These are phyloP conservation scores for Scytalidium sp. DNA, from an alignment of 2,329 filamentous ascomycete genomes.

Conservation along the genomic window DNA sequence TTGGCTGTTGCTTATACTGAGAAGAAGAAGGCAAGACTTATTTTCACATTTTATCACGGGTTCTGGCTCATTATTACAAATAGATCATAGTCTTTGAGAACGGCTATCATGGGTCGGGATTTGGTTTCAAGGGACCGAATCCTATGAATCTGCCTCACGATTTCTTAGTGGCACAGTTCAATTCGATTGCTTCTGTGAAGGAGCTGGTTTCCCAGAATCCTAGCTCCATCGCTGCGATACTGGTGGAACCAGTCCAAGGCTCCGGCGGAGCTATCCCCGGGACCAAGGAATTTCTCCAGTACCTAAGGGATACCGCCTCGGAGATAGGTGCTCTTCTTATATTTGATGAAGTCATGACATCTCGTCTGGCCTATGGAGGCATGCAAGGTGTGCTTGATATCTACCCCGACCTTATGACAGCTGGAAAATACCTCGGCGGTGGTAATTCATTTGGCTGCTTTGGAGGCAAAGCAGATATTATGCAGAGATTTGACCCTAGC, in stretches of 20 bases:
- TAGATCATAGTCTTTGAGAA: constrained; percentile 19
- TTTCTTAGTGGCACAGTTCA: constrained; percentile 55
- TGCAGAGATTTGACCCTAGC: constrained; percentile 53
- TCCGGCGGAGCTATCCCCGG: constrained; percentile 55
- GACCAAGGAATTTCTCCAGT: constrained; percentile 17
- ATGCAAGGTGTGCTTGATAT: constrained; percentile 40
- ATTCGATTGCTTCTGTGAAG: constrained; percentile 48
- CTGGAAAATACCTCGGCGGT: constrained; percentile 67
- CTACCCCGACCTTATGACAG: constrained; percentile 57
- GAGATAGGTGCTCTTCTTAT: constrained; percentile 55
- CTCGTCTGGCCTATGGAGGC: constrained; percentile 51
- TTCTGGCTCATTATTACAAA: constrained; percentile 38
- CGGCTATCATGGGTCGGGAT: constrained; percentile 24
- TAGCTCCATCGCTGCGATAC: constrained; percentile 45
- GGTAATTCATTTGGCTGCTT: constrained; percentile 67
- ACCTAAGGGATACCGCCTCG: constrained; percentile 13
- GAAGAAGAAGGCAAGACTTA: constrained; percentile 17
- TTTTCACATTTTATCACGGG: constrained; percentile 21
- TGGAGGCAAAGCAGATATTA: constrained; percentile 55
- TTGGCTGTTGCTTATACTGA: constrained; percentile 16
- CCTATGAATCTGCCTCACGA: constrained; percentile 22
- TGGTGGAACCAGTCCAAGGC: constrained; percentile 67
- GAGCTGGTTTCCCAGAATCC: constrained; percentile 34
- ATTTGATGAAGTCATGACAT: constrained; percentile 71
- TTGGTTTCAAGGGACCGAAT: constrained; percentile 32